Evolutionary conservation across 2,329 filamentous ascomycete species (phyloP).

Genomic region (Microcyclosporella mali): DNA sequence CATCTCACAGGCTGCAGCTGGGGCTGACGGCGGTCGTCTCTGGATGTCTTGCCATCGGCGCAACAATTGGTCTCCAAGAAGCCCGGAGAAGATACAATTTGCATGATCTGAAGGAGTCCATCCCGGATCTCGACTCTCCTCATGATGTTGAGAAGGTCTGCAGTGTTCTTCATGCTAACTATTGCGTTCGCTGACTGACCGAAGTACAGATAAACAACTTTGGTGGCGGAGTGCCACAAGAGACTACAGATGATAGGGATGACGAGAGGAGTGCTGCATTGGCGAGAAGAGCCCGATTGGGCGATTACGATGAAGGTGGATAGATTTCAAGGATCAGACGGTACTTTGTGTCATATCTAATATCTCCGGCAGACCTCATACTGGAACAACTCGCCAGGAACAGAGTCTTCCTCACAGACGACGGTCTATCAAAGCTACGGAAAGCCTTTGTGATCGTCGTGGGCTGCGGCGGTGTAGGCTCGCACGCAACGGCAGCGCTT

Average conservation of each 20-base stretch:
- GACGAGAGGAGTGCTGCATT: constrained; percentile 54
- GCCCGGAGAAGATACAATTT: constrained; percentile 50
- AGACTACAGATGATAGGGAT: constrained; percentile 41
- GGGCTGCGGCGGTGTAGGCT: constrained; percentile 90
- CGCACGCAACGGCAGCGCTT: constrained; percentile 79
- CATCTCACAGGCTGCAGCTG: constrained; percentile 54
- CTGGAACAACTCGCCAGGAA: constrained; percentile 92
- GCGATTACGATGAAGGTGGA: constrained; percentile 58
- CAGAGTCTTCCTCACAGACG: constrained; percentile 78
- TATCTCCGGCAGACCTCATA: constrained; percentile 61
- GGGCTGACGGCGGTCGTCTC: constrained; percentile 61
- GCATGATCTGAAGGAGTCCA: constrained; percentile 55
- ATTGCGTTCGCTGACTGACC: constrained; percentile 33
- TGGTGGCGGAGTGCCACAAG: constrained; percentile 46
- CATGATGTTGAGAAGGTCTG: constrained; percentile 48
- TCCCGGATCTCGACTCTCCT: constrained; percentile 49
- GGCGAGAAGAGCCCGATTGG: constrained; percentile 54
- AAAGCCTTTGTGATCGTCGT: constrained; percentile 81
- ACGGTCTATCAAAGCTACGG: constrained; percentile 73
- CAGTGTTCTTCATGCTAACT: constrained; percentile 1
- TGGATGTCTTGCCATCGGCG: constrained; percentile 43
- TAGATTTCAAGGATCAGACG: too few species aligned
- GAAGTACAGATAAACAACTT: constrained; percentile 54
- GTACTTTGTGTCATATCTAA: constrained; percentile 3
- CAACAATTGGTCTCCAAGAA: constrained; percentile 54